Conservation (phyloP, 2,329 filamentous ascomycete species). For the Fusarium tjaetaba region DNA sequence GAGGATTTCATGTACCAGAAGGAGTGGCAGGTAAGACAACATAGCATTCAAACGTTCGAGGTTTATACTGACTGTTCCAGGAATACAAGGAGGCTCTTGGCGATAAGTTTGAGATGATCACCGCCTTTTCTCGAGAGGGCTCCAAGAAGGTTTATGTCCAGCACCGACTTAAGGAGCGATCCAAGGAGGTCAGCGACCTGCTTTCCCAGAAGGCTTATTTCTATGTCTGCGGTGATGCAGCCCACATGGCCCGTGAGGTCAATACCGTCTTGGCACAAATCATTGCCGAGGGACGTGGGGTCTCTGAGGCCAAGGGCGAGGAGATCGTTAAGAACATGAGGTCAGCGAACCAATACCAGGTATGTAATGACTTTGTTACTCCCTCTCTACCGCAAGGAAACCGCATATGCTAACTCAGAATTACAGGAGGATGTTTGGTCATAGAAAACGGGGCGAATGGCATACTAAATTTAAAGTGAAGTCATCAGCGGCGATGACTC, state of each 20-base stretch:
- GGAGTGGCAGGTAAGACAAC: slow-evolving; percentile 85
- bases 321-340: slow-evolving; percentile 98
- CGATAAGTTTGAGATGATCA: slow-evolving; percentile 89
- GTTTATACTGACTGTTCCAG: slow-evolving; percentile 58
- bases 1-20: slow-evolving; percentile 94
- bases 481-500: slow-evolving; percentile 37
- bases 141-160: slow-evolving; percentile 96
- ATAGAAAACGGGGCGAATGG: slow-evolving; percentile 49
- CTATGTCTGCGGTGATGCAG: slow-evolving; percentile 97
- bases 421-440: slow-evolving; percentile 77
- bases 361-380: slow-evolving; percentile 52
- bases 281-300: slow-evolving; percentile 82
- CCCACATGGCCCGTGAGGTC: slow-evolving; percentile 96
- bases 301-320: slow-evolving; percentile 88
- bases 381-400: background rate
- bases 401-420: slow-evolving; percentile 25
- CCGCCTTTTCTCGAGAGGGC: slow-evolving; percentile 92
- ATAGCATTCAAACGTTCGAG: too few relatives aligned
- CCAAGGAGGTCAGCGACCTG: slow-evolving; percentile 86
- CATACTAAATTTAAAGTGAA: slow-evolving; percentile 32
- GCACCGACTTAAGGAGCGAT: slow-evolving; percentile 85
- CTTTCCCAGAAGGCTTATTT: slow-evolving; percentile 90
- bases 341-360: slow-evolving; percentile 94
- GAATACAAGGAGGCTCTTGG: slow-evolving; percentile 84
- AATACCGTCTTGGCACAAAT: slow-evolving; percentile 89